Base-by-base conservation (phyloP, 225 moss, liverwort and hornwort species). In the Antitrichia curtipendula region DNA sequence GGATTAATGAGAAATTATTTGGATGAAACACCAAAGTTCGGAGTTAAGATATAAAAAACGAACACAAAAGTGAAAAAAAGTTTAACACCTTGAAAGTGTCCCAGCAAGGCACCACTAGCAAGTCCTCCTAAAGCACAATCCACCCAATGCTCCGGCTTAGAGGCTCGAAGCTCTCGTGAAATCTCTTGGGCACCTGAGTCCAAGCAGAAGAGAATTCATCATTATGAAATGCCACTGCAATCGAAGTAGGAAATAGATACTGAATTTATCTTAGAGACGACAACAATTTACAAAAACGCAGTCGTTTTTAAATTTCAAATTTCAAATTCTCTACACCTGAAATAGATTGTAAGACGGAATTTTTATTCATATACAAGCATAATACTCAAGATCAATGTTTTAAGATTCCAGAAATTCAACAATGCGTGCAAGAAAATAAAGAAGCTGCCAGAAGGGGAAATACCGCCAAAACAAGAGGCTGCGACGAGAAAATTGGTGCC, bases 131-230 rank as follows among this genome's bases (percentile, higher is more conserved):
- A 38, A 60, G 94, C 88, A 88, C 93, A 90, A 82, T 99, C 96
- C 82, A 90, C 76, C 86, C 91, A 94, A 87, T 96, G 94, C 56
- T 97, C 96, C 52, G 98, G 95, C 88, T 95, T 93, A 57, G 96
- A 91, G 78, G 97, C 97, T 89, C 97, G 96, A 82, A 99, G 91
- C 90, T 99, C 98, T 90, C 98, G 94, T 78, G 96, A 94, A 53
- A 97, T 88, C 89, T 99, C 98, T 91, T 96, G 96, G 40, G 96
- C 95, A 82, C 94, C 95, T 96, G 84, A 73, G 62, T 64, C 24
- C 85, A 90, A 87, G 59, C 81, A 86, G 54, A 60, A 83, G 75
- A 81, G 61, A 57, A 77, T n/a, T 66, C 86, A 88, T 82, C 62
- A 77, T 28, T 41, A 86, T 84, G 41, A 81, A 84, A 76, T 72